Conservation (phyloP, 176 grass and related monocot genomes). For the Chrysopogon serrulatus region DNA sequence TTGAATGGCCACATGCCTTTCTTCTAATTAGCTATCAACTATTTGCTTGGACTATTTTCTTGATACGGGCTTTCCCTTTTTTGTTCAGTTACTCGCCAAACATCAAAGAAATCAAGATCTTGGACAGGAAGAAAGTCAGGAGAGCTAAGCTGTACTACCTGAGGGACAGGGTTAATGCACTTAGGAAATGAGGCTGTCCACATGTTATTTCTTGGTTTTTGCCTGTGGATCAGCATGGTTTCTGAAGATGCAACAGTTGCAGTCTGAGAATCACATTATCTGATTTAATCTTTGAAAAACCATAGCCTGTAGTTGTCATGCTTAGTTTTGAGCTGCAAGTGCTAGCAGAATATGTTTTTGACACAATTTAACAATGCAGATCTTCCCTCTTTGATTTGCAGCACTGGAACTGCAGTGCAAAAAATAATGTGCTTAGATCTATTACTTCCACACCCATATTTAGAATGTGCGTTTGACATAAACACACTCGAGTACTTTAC, state of each 20-base stretch:
- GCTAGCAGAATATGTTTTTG: not conserved
- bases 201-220: not conserved
- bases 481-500: not conserved
- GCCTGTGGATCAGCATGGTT: not conserved
- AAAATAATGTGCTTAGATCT: not conserved
- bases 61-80: not conserved
- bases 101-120: constrained; percentile 88
- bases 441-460: not conserved
- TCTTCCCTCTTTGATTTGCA: not conserved
- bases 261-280: not conserved
- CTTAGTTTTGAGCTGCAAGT: not conserved
- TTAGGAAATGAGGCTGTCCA: constrained; percentile 49
- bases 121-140: constrained; percentile 83
- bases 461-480: not conserved
- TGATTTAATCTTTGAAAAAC: not conserved
- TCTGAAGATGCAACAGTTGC: not conserved
- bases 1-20: not conserved
- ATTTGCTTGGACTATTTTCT: not conserved
- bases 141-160: constrained; percentile 97
- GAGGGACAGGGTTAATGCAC: constrained; percentile 87
- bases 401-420: not conserved
- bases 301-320: not conserved
- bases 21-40: not conserved
- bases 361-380: not conserved
- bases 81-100: constrained; percentile 73